Percentiles rank a stretch among this genome's conserved stretches.
Evolutionary conservation across 148 eudicot species (phyloP).

Genomic region (Chenopodium album): DNA sequence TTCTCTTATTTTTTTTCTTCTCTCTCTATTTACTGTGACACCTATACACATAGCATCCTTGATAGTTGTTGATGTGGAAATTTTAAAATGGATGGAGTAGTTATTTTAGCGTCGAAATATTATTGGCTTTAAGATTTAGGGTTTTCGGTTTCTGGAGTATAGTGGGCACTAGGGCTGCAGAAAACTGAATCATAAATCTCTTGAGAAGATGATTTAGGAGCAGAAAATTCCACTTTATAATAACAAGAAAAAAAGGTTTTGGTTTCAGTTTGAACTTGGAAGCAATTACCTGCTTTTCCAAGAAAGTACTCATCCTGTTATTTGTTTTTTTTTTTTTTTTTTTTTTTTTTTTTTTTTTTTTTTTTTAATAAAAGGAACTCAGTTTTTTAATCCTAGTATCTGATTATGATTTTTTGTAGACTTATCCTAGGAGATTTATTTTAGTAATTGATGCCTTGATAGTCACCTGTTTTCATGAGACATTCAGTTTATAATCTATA

Average conservation of each 20-base stretch:
- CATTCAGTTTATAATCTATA: background rate
- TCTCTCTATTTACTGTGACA: background rate
- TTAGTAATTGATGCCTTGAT: constrained; percentile 1
- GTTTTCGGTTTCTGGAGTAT: background rate
- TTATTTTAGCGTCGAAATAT: background rate
- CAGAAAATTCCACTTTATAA: background rate
- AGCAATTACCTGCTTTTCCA: background rate
- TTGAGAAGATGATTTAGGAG: background rate
- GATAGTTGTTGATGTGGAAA: background rate
- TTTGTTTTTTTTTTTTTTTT: background rate
- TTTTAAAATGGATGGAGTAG: background rate
- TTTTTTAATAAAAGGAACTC: background rate
- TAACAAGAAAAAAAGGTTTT: background rate
- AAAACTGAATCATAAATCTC: background rate
- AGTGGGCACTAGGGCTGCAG: background rate
- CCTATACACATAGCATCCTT: background rate
- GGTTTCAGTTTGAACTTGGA: background rate
- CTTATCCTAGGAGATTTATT: background rate
- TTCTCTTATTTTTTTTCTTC: too few species aligned
- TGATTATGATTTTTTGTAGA: background rate
- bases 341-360: background rate
- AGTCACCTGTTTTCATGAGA: background rate
- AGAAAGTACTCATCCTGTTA: background rate
- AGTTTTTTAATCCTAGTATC: background rate
- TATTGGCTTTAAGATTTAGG: background rate